Evolutionary conservation across 768 basidiomycete genomes (phyloP), one percentile per base, ranked within the genome.

Genomic region (Cystobasidium onofrii): DNA sequence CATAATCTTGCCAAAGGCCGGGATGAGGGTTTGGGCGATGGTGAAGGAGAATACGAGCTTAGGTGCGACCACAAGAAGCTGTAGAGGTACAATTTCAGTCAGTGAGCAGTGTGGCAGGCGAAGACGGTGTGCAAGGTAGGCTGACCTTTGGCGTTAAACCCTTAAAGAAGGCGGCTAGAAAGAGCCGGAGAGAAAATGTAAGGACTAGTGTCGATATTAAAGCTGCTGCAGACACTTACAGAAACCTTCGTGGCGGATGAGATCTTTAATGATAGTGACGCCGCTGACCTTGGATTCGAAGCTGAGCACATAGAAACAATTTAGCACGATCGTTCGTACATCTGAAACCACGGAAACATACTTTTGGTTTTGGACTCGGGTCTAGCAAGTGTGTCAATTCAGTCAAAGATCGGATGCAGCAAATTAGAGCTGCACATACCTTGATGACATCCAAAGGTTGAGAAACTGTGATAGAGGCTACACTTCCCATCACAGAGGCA

Each of bases 41-140:
- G 95, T 98, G 84, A 95, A 97, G 78, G 91, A 92, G 86, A 98
- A 98, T 78, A 98, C 92, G 41, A 98, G 87, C 83, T 98, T 97
- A 46, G 95, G 95, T 64, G 93, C 94, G 43, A 98, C 93, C 75
- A 97, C 92, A 57, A 97, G 85, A 78, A 95, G 90, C 91, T 94
- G 77, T 33, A 18, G 25, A 33, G 12, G n/a, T n/a, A 50, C n/a
- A 39, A 20, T 50, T 70, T 52, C 60, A 62, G 23, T 55, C 17
- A 71, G 64, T 67, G 55, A 17, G 18, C 34, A 23, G n/a, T 20
- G 39, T 44, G n/a, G n/a, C n/a, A n/a, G n/a, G n/a, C n/a, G n/a
- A n/a, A 13, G 46, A 54, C 62, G 31, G 23, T 52, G 39, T 10
- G 25, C 36, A 12, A 27, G 23, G 61, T 23, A 18, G 6, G 78